Conservation (phyloP, 2,329 filamentous ascomycete species). For the Raffaelea ambrosiae region DNA sequence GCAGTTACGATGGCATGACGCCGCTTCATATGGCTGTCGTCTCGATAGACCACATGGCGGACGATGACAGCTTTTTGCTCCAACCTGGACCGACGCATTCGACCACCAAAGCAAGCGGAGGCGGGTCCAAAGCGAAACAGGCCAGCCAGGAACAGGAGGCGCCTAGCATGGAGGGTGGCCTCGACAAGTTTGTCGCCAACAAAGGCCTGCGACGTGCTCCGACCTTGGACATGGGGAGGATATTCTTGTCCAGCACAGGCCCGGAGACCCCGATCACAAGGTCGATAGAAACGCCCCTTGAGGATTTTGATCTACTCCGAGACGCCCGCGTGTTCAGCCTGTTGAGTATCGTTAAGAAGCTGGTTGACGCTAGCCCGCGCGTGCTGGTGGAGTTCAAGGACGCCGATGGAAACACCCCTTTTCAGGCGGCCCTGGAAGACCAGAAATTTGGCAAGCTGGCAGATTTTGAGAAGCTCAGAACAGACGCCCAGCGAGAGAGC, state of each 20-base stretch:
- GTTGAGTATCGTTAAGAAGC: constrained; percentile 2
- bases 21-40: constrained; percentile 5
- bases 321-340: neutral
- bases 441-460: neutral
- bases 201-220: neutral
- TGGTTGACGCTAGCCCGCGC: neutral
- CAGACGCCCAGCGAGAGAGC: neutral
- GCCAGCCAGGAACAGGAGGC: too few relatives aligned
- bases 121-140: too few relatives aligned
- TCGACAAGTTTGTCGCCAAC: neutral
- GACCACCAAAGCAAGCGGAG: too few relatives aligned
- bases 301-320: neutral
- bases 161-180: too few relatives aligned
- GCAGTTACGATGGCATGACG: neutral
- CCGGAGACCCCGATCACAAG: too few relatives aligned
- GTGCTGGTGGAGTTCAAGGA: constrained; percentile 4
- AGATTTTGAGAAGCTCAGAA: neutral
- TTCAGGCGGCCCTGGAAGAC: too few relatives aligned
- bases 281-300: neutral
- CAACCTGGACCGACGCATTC: too few relatives aligned
- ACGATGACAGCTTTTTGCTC: neutral
- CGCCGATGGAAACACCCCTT: constrained; percentile 2
- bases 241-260: too few relatives aligned
- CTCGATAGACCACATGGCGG: neutral
- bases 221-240: neutral